phyloP scores from a whole-genome alignment of 2,329 filamentous ascomycete species.

The Magnaporthiopsis rhizophila region DNA sequence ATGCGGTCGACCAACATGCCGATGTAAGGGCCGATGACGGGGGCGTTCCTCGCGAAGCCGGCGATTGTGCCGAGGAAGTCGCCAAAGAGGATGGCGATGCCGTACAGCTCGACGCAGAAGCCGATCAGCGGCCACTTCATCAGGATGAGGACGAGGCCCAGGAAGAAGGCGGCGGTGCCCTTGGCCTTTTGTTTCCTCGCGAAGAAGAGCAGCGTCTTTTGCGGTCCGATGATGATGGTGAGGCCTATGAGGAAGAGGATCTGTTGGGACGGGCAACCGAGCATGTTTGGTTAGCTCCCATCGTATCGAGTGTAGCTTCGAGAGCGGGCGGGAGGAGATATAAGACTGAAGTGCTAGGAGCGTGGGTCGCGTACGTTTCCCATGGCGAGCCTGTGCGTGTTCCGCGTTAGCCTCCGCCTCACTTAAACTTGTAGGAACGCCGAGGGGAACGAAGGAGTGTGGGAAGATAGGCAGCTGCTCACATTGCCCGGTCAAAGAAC shows the following conservation, averaged over 20 bases:
- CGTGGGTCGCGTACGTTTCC: conserved; percentile 61
- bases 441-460: neutral
- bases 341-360: conserved; percentile 8
- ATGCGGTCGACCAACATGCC: conserved; percentile 63
- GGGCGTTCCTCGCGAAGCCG: conserved; percentile 75
- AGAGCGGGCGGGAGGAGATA: neutral
- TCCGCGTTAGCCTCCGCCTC: conserved; percentile 1
- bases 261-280: conserved; percentile 33
- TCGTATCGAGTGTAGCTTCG: no score
- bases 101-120: conserved; percentile 86
- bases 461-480: no score
- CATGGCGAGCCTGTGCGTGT: conserved; percentile 71
- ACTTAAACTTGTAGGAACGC: neutral
- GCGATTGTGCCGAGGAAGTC: conserved; percentile 93
- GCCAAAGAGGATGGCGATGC: conserved; percentile 87
- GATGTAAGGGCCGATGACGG: conserved; percentile 81
- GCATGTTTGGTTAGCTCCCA: conserved; percentile 1
- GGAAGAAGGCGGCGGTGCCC: conserved; percentile 81
- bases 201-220: conserved; percentile 92
- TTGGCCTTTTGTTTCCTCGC: conserved; percentile 86
- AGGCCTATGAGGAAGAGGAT: conserved; percentile 97
- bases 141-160: conserved; percentile 77
- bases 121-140: conserved; percentile 86
- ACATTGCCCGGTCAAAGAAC: conserved; percentile 98
- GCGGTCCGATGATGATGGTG: conserved; percentile 86